phyloP scores from a whole-genome alignment of 306 rosid species.

The Rubus parviflorus region DNA sequence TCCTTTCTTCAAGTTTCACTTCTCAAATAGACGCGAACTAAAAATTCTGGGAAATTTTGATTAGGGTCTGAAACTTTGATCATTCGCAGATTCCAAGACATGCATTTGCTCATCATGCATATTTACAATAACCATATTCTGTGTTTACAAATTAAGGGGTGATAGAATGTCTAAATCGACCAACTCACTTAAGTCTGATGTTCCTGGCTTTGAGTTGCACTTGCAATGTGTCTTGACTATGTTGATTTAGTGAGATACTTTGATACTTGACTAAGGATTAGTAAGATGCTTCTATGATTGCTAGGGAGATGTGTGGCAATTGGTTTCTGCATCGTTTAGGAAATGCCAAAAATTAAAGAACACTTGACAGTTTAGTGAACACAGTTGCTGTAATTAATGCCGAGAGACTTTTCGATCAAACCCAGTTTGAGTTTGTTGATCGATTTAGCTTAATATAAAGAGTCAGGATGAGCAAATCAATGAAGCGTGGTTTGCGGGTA shows the following conservation, averaged over 20 bases:
- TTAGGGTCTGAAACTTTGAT: too few relatives aligned
- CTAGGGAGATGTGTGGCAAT: too few relatives aligned
- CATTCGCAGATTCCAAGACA: background rate
- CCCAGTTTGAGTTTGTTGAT: background rate
- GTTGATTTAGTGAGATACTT: background rate
- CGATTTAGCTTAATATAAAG: background rate
- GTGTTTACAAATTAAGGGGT: background rate
- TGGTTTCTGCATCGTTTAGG: background rate
- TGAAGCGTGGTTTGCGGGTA: too few relatives aligned
- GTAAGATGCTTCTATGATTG: background rate
- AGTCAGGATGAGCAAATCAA: background rate
- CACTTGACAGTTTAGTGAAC: background rate
- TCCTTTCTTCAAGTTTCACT: too few relatives aligned
- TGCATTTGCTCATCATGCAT: background rate
- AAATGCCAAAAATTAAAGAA: background rate
- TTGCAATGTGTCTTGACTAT: background rate
- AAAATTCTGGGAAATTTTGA: too few relatives aligned
- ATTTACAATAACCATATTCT: background rate
- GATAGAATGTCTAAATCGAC: background rate
- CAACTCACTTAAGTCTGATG: background rate
- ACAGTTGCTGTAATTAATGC: background rate
- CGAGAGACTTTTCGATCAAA: background rate
- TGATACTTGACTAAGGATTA: background rate
- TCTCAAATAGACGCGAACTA: too few relatives aligned
- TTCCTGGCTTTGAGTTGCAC: background rate